A percentile compares a stretch with the other conserved stretches of the same genome.
phyloP scores from a whole-genome alignment of 148 eudicot genomes.

The Bassia scoparia region DNA sequence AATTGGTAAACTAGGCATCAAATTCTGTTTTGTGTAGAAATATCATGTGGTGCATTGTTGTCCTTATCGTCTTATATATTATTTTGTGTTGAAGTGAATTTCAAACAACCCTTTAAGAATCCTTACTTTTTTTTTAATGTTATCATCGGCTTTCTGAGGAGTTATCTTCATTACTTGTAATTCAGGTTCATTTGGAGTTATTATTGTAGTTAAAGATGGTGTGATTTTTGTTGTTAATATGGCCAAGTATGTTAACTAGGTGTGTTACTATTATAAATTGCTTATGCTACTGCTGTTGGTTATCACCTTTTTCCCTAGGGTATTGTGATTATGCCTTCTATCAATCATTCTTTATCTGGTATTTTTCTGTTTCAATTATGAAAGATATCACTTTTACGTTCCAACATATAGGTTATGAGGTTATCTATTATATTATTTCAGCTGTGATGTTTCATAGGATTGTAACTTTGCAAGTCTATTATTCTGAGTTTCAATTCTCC shows the following conservation, averaged over 20 bases:
- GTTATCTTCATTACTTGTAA: not conserved
- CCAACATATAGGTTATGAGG: no score
- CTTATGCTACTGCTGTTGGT: no score
- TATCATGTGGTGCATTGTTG: not conserved
- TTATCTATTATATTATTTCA: no score
- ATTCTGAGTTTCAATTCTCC: no score
- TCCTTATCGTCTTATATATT: not conserved
- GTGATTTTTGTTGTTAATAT: constrained; percentile 1
- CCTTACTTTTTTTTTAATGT: not conserved
- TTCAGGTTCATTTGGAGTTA: not conserved
- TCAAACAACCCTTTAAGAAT: not conserved
- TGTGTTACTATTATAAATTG: not conserved
- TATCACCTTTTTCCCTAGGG: no score
- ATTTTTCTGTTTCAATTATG: no score
- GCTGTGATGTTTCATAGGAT: no score
- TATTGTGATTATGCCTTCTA: no score
- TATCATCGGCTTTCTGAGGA: constrained; percentile 5
- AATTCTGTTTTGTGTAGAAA: not conserved
- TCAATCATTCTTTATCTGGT: no score
- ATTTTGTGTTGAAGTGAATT: not conserved
- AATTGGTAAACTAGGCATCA: not conserved
- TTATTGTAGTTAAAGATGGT: not conserved
- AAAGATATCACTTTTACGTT: no score
- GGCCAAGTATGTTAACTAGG: not conserved
- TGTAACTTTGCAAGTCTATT: no score